Conservation (phyloP, 176 grass and related monocot species). For the Avena sativa region DNA sequence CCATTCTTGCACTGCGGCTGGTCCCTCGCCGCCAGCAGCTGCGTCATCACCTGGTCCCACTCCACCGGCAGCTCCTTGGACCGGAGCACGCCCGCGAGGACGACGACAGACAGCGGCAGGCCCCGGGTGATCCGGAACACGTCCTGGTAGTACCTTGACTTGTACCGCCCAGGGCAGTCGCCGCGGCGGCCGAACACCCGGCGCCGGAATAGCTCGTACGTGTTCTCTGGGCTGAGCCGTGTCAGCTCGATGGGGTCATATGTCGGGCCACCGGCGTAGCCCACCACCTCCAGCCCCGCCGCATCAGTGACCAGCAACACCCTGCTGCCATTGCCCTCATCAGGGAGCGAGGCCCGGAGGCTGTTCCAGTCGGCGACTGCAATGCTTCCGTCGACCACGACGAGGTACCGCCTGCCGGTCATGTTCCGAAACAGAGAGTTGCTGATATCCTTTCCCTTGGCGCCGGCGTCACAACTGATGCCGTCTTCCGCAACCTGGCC, state of each 20-base stretch:
- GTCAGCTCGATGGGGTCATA: slow-evolving; percentile 9
- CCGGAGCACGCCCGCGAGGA: slow-evolving; percentile 57
- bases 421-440: slow-evolving; percentile 43
- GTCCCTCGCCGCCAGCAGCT: slow-evolving; percentile 44
- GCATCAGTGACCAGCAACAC: slow-evolving; percentile 44
- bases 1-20: slow-evolving; percentile 13
- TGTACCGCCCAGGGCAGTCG: slow-evolving; percentile 47
- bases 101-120: slow-evolving; percentile 47
- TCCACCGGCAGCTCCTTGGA: slow-evolving; percentile 53
- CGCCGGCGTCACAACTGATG: not conserved
- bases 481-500: not conserved
- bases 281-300: slow-evolving; percentile 32
- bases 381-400: slow-evolving; percentile 52
- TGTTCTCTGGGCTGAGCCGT: slow-evolving; percentile 47
- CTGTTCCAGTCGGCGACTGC: slow-evolving; percentile 54
- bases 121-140: slow-evolving; percentile 57
- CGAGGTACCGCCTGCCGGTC: slow-evolving; percentile 45
- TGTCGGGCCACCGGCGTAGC: slow-evolving; percentile 9
- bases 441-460: slow-evolving; percentile 29
- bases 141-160: slow-evolving; percentile 54
- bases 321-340: slow-evolving; percentile 59
- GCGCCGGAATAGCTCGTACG: slow-evolving; percentile 58
- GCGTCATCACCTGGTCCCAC: slow-evolving; percentile 59
- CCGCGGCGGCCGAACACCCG: slow-evolving; percentile 53
- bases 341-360: slow-evolving; percentile 46